Evolutionary conservation across 140 eudicot species (phyloP), one percentile per base, ranked within the genome.

Genomic region (Oenanthe javanica): DNA sequence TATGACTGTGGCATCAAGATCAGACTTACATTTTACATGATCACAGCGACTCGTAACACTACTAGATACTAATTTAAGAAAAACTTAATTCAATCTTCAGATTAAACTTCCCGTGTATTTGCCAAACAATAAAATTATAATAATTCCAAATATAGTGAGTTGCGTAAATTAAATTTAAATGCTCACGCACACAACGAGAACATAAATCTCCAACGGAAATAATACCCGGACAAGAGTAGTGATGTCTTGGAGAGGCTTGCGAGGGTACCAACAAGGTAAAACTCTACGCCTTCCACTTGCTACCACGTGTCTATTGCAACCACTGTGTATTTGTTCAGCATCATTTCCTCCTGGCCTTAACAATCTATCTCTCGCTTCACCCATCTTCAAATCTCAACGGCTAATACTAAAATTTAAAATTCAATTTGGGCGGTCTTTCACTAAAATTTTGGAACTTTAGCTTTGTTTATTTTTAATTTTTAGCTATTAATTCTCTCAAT

Each of bases 311-410:
- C n/a, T n/a, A n/a, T n/a, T n/a, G n/a, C n/a, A n/a, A n/a, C n/a
- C n/a, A n/a, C n/a, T n/a, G n/a, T n/a, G n/a, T n/a, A n/a, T 7
- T 23, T 59, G 31, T 6, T 61, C 69, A 8, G 69, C 36, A 6
- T 61, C 69, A 9, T 61, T 61, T 61, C 69, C 31, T 31, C 31
- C 69, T 6, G 69, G 69, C 69, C 23, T 61, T 19, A 61, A 21
- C 25, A 61, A n/a, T n/a, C 69, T 72, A 9, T 72, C 77, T 74
- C 77, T 74, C 3, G 77, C 55, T 74, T 72, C 77, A 9, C 52
- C 52, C 77, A 72, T 72, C 2, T 52, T 72, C 1, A 15, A 3
- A 52, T 52, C 21, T 14, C n/a, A 5, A 52, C 8, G 3, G n/a
- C 7, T 52, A 16, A 15, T 2, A 59, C 31, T 12, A 21, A 59